phyloP scores from a whole-genome alignment of 2,329 filamentous ascomycete genomes.

The Aspergillus puulaauensis region DNA sequence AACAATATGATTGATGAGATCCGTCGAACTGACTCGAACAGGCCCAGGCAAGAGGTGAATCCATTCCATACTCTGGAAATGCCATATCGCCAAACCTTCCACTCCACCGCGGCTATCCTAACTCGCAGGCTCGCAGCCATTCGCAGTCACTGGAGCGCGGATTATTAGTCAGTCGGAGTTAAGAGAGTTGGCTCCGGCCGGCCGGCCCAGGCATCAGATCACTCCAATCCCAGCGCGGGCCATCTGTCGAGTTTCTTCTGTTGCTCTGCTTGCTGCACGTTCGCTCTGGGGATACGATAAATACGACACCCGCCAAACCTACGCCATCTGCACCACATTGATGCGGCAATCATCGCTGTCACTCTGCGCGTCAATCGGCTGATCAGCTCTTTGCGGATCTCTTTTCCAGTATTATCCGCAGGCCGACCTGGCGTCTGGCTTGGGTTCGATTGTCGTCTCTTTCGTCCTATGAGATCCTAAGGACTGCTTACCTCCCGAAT shows the following conservation, averaged over 20 bases:
- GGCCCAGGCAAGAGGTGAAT: too few species aligned
- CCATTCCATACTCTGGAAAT: too few species aligned
- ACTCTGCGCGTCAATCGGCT: background rate
- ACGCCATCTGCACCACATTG: background rate
- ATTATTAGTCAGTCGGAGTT: background rate
- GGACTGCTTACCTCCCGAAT: slow-evolving; percentile 15
- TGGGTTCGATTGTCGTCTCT: background rate
- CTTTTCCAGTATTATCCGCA: background rate
- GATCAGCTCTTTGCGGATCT: background rate
- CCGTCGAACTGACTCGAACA: too few species aligned
- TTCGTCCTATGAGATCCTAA: background rate
- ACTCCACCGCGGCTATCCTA: background rate
- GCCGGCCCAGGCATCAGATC: background rate
- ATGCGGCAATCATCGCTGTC: background rate
- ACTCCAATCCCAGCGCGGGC: background rate
- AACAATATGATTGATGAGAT: too few species aligned
- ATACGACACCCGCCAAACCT: background rate
- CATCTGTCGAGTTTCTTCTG: background rate
- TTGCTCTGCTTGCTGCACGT: background rate
- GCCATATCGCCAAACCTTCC: too few species aligned
- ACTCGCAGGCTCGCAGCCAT: too few species aligned
- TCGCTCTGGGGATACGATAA: slow-evolving; percentile 1
- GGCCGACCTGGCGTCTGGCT: background rate
- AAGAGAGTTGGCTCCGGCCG: background rate
- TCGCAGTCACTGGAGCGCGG: too few species aligned